These are phyloP conservation scores for Thelonectria blattea DNA, from an alignment of 2,329 filamentous ascomycete genomes.

Conservation along the genomic window DNA sequence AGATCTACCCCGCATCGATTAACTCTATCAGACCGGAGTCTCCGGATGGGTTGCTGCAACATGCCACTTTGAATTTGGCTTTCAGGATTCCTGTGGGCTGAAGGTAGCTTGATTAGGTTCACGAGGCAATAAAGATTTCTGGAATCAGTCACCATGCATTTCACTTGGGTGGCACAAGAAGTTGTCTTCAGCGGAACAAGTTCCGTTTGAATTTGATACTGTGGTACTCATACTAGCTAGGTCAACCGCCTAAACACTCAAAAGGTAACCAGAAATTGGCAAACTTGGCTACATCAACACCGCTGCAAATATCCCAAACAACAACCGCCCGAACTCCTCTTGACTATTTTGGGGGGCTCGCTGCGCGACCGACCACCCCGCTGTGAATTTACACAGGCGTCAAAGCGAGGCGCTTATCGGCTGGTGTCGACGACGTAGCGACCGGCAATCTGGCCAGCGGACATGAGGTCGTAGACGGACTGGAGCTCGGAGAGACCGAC, in stretches of 20 bases:
- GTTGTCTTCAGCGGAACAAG: conserved; percentile 23
- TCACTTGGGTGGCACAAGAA: not conserved
- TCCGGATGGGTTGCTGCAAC: too few relatives aligned
- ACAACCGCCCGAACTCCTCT: conserved; percentile 39
- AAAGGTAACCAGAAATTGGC: conserved; percentile 27
- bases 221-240: conserved; percentile 34
- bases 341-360: conserved; percentile 27
- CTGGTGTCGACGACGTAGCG: conserved; percentile 80
- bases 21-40: too few relatives aligned
- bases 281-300: conserved; percentile 34
- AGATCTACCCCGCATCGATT: too few relatives aligned
- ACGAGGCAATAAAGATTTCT: not conserved
- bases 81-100: too few relatives aligned
- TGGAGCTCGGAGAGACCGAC: conserved; percentile 81
- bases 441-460: conserved; percentile 73
- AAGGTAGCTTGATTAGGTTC: not conserved
- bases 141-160: not conserved
- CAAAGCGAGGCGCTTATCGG: conserved; percentile 51
- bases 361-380: conserved; percentile 31
- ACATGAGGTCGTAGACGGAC: conserved; percentile 79
- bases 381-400: conserved; percentile 7
- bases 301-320: conserved; percentile 34
- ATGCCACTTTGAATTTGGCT: too few relatives aligned
- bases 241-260: conserved; percentile 29
- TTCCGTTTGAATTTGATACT: conserved; percentile 34